Percentiles rank a stretch among this genome's conserved stretches.
Evolutionary conservation across 441 rosid species (phyloP).

Genomic region (Aleurites moluccanus): DNA sequence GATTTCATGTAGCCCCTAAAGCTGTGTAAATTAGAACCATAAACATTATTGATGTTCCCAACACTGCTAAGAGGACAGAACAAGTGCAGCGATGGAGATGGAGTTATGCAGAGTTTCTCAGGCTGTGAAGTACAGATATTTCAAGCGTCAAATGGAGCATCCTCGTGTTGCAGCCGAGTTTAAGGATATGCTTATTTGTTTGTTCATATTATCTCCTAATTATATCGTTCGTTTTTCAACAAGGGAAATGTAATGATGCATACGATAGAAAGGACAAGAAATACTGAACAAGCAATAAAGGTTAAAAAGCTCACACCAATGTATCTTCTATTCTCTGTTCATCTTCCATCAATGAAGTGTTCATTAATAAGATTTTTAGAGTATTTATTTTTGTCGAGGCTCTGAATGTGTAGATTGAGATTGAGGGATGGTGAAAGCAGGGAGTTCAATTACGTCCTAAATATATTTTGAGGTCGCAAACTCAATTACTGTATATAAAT

Average conservation of each 20-base stretch:
- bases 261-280: neutral
- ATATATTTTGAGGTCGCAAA: too few species aligned
- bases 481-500: too few species aligned
- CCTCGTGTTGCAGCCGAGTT: neutral
- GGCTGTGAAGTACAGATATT: neutral
- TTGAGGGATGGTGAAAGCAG: too few species aligned
- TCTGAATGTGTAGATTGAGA: too few species aligned
- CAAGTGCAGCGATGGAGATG: neutral
- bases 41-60: neutral
- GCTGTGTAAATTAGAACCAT: constrained; percentile 6
- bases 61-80: neutral
- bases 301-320: neutral
- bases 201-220: constrained; percentile 2
- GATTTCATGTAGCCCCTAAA: neutral
- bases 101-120: neutral
- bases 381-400: neutral
- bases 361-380: neutral
- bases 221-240: neutral
- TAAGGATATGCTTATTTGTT: neutral
- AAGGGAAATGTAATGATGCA: neutral
- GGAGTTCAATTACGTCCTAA: too few species aligned
- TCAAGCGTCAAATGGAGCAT: neutral
- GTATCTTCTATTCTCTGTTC: neutral
- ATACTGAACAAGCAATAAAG: neutral
- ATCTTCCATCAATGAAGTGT: neutral